Evolutionary conservation across 1,139 yeast species (phyloP).

Genomic region (Keqinozyma sinolaborantium): DNA sequence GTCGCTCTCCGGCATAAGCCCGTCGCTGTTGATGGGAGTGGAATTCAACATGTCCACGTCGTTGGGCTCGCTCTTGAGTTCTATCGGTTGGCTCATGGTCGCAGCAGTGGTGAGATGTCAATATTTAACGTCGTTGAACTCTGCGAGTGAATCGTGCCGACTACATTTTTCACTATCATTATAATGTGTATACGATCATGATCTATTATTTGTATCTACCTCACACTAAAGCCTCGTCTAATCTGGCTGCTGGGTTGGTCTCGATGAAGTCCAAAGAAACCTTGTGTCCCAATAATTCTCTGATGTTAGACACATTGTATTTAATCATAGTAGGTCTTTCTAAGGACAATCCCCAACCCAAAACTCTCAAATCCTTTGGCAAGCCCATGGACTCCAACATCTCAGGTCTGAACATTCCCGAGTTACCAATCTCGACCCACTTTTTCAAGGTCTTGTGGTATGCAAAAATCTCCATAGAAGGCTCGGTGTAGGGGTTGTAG

Average conservation of each 20-base stretch:
- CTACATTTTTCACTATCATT: neutral
- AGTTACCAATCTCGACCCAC: slow-evolving; percentile 99
- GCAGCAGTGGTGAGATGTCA: too few relatives aligned
- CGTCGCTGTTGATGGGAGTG: neutral
- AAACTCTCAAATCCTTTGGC: slow-evolving; percentile 88
- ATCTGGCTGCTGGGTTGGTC: slow-evolving; percentile 95
- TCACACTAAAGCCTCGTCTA: slow-evolving; percentile 55
- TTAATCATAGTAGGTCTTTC: slow-evolving; percentile 99
- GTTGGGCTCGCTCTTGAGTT: neutral
- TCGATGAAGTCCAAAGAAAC: slow-evolving; percentile 91
- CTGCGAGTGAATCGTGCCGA: neutral
- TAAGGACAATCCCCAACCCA: slow-evolving; percentile 96
- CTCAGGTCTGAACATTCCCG: slow-evolving; percentile 99
- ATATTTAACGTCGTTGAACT: too few relatives aligned
- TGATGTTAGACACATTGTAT: slow-evolving; percentile 90
- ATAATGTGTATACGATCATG: neutral
- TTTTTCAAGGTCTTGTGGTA: slow-evolving; percentile 92
- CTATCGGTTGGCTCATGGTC: neutral
- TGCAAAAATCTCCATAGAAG: slow-evolving; percentile 95
- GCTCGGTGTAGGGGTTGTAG: slow-evolving; percentile 98
- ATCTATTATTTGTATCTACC: neutral
- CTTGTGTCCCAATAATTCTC: slow-evolving; percentile 93
- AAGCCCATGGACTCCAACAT: slow-evolving; percentile 98
- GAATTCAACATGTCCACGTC: neutral
- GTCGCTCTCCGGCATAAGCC: neutral